Conservation (phyloP, 2,329 filamentous ascomycete genomes). For the Tolypocladium tundrense region DNA sequence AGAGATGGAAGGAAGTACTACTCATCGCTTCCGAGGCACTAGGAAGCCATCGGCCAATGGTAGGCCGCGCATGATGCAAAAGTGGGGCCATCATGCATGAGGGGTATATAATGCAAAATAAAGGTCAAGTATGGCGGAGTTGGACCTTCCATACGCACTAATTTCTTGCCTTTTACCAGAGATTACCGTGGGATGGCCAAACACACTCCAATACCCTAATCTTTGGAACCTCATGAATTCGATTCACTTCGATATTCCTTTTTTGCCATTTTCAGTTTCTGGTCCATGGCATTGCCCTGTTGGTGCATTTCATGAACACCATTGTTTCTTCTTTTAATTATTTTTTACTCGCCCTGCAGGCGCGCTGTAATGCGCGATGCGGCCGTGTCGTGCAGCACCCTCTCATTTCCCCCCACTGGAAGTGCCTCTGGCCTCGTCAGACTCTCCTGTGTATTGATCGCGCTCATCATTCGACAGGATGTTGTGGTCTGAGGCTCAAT, state of each 20-base stretch:
- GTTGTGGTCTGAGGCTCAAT: too few species aligned
- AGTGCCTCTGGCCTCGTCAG: too few species aligned
- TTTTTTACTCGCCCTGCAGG: not conserved
- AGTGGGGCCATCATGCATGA: accelerated
- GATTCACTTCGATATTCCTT: not conserved
- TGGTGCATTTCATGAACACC: not conserved
- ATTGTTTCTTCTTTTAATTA: not conserved
- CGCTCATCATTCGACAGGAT: too few species aligned
- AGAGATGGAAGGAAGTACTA: too few species aligned
- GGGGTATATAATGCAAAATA: slow-evolving; percentile 1
- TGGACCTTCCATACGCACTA: slow-evolving; percentile 2
- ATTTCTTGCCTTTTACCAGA: slow-evolving; percentile 5
- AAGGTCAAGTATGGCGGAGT: not conserved
- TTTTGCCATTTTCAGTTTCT: not conserved
- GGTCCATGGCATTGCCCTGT: not conserved
- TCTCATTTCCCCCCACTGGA: too few species aligned
- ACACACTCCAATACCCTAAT: slow-evolving; percentile 1
- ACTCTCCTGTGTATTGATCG: too few species aligned
- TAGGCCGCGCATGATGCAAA: not conserved
- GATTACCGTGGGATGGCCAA: slow-evolving; percentile 4
- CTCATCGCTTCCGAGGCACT: too few species aligned
- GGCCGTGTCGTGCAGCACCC: too few species aligned
- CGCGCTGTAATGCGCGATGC: not conserved
- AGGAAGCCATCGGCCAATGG: not conserved
- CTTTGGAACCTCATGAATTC: slow-evolving; percentile 2